Conservation (phyloP, 495 filamentous ascomycete species). For the Penicillium lividum region DNA sequence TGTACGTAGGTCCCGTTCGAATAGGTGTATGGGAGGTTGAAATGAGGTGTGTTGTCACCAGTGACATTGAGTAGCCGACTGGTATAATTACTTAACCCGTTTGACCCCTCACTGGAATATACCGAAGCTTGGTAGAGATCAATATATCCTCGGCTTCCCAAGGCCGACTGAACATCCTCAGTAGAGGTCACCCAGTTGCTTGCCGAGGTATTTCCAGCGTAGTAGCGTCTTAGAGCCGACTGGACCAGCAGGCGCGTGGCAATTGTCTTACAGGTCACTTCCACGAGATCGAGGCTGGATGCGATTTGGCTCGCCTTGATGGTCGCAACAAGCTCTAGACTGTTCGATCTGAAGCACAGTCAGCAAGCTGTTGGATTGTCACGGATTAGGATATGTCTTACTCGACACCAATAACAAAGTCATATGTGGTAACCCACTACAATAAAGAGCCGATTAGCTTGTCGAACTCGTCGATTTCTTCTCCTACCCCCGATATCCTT, state of each 20-base stretch:
- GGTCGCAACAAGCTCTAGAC: conserved; percentile 74
- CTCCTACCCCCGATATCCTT: conserved; percentile 16
- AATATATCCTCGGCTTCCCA: conserved; percentile 48
- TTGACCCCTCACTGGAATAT: conserved; percentile 62
- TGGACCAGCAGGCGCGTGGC: conserved; percentile 70
- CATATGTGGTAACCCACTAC: conserved; percentile 71
- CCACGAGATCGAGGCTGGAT: conserved; percentile 72
- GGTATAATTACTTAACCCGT: too few relatives aligned
- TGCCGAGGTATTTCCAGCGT: conserved; percentile 53
- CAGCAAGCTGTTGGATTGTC: conserved; percentile 1
- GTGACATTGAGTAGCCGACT: conserved; percentile 63
- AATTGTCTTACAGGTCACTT: conserved; percentile 66
- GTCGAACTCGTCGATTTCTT: conserved; percentile 5
- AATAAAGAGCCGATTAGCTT: neutral
- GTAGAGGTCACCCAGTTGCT: conserved; percentile 56
- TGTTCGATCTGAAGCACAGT: conserved; percentile 39
- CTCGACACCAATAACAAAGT: conserved; percentile 67
- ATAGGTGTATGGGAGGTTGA: conserved; percentile 58
- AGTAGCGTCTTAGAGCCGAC: conserved; percentile 59
- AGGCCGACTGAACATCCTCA: conserved; percentile 61
- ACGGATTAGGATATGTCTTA: conserved; percentile 28
- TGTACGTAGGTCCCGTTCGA: conserved; percentile 56
- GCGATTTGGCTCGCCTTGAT: conserved; percentile 80
- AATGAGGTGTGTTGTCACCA: conserved; percentile 38
- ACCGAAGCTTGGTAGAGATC: conserved; percentile 64